These are phyloP conservation scores for Tetracentron sinense DNA, from an alignment of 164 flowering plant genomes.

Conservation along the genomic window DNA sequence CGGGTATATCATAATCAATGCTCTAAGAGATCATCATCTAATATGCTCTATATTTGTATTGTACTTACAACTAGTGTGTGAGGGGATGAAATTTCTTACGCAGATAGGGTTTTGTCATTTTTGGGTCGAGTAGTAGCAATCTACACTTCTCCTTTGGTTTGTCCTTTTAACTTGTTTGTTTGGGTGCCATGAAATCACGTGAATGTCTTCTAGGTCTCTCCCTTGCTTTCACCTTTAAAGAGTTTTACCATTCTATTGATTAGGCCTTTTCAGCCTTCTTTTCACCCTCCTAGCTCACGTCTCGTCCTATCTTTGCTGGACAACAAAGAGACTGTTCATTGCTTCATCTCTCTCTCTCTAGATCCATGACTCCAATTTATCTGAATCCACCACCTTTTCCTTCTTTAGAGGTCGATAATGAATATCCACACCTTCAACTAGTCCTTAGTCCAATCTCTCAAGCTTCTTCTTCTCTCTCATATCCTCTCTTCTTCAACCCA, in stretches of 20 bases:
- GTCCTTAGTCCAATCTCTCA: slow-evolving; percentile 19
- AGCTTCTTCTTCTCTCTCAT: slow-evolving; percentile 31
- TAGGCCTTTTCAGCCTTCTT: slow-evolving; percentile 13
- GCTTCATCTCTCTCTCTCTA: no score
- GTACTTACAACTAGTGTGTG: no score
- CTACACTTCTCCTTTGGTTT: slow-evolving; percentile 32
- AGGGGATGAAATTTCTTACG: slow-evolving; percentile 20
- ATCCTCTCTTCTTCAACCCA: slow-evolving; percentile 26
- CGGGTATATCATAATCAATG: no score
- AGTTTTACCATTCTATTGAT: slow-evolving; percentile 6
- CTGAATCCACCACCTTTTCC: slow-evolving; percentile 25
- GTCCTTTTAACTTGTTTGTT: slow-evolving; percentile 29
- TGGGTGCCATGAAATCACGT: slow-evolving; percentile 43
- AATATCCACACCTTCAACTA: slow-evolving; percentile 24
- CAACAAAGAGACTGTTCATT: neutral
- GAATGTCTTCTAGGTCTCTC: slow-evolving; percentile 28
- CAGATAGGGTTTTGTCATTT: slow-evolving; percentile 48
- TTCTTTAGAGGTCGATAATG: slow-evolving; percentile 24
- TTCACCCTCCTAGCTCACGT: neutral
- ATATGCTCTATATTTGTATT: no score
- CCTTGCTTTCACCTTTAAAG: slow-evolving; percentile 11
- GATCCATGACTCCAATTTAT: slow-evolving; percentile 36
- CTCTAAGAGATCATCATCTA: no score
- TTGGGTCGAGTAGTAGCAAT: slow-evolving; percentile 41
- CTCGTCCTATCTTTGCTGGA: slow-evolving; percentile 8